Evolutionary conservation across 176 grass and related monocot genomes (phyloP).

Genomic region (Oryza australiensis): DNA sequence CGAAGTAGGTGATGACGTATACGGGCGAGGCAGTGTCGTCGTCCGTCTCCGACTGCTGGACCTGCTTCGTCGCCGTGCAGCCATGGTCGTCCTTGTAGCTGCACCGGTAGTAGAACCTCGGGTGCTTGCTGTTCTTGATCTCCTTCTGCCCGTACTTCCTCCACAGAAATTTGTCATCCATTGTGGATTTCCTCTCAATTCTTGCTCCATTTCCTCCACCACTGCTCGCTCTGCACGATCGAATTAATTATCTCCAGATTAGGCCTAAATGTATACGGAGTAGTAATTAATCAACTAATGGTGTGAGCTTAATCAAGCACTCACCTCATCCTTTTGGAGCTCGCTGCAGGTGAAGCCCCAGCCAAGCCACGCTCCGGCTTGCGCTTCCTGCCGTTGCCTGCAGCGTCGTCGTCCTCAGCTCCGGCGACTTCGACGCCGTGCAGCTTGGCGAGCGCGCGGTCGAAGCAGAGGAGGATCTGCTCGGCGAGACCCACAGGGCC

Average conservation of each 20-base stretch:
- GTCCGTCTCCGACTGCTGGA: constrained; percentile 42
- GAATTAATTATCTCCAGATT: not conserved
- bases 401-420: not conserved
- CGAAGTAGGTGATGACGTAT: constrained; percentile 51
- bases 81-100: constrained; percentile 45
- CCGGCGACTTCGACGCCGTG: not conserved
- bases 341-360: not conserved
- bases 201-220: not conserved
- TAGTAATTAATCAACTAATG: not conserved
- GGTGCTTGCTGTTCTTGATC: constrained; percentile 40
- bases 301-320: not conserved
- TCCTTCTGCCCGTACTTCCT: constrained; percentile 68
- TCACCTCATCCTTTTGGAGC: constrained; percentile 24
- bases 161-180: constrained; percentile 43
- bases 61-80: constrained; percentile 54
- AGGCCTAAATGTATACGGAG: not conserved
- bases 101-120: constrained; percentile 63
- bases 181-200: not conserved
- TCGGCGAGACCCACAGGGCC: not conserved
- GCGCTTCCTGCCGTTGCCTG: not conserved
- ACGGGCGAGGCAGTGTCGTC: constrained; percentile 2
- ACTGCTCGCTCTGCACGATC: not conserved
- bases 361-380: not conserved
- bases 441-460: constrained; percentile 34
- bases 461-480: constrained; percentile 30